Conservation (phyloP, 2,329 filamentous ascomycete genomes). For the Pezizomycotina sp. region DNA sequence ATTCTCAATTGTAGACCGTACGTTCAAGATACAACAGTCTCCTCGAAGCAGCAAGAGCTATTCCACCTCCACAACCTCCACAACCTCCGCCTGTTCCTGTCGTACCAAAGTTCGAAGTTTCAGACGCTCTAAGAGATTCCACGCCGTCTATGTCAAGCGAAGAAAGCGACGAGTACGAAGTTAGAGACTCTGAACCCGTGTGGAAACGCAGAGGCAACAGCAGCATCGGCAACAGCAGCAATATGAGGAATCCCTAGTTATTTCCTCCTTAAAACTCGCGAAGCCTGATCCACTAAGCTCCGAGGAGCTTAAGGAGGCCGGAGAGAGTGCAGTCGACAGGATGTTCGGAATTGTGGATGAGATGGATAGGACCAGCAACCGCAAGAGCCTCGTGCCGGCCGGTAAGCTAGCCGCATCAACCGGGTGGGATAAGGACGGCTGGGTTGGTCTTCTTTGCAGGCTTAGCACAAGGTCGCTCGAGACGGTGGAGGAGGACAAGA, state of each 20-base stretch:
- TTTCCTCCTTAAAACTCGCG: too few relatives aligned
- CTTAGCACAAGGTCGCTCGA: slow-evolving; percentile 66
- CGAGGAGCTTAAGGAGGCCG: slow-evolving; percentile 55
- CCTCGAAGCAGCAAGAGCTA: slow-evolving; percentile 8
- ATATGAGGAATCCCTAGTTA: slow-evolving; percentile 42
- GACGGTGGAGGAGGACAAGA: slow-evolving; percentile 35
- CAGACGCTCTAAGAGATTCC: not conserved
- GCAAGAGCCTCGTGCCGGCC: slow-evolving; percentile 30
- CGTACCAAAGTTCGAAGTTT: slow-evolving; percentile 3
- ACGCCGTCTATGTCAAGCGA: not conserved
- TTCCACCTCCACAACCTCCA: slow-evolving; percentile 9
- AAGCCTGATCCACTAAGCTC: slow-evolving; percentile 52
- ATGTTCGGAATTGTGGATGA: slow-evolving; percentile 63
- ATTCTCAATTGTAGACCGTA: slow-evolving; percentile 3
- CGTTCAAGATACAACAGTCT: slow-evolving; percentile 11
- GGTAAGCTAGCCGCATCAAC: slow-evolving; percentile 59
- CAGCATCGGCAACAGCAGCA: too few relatives aligned
- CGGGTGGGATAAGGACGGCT: slow-evolving; percentile 70
- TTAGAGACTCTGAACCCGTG: slow-evolving; percentile 61
- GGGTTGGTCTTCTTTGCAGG: slow-evolving; percentile 74
- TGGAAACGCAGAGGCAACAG: too few relatives aligned
- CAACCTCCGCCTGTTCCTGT: slow-evolving; percentile 8
- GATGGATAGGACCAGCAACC: slow-evolving; percentile 50
- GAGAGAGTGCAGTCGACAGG: slow-evolving; percentile 55
- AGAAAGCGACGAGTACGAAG: slow-evolving; percentile 13